Evolutionary conservation across 371 early-diverging fungal genomes (phyloP), one percentile per base, ranked within the genome.

Genomic region (Entomophthora muscae): DNA sequence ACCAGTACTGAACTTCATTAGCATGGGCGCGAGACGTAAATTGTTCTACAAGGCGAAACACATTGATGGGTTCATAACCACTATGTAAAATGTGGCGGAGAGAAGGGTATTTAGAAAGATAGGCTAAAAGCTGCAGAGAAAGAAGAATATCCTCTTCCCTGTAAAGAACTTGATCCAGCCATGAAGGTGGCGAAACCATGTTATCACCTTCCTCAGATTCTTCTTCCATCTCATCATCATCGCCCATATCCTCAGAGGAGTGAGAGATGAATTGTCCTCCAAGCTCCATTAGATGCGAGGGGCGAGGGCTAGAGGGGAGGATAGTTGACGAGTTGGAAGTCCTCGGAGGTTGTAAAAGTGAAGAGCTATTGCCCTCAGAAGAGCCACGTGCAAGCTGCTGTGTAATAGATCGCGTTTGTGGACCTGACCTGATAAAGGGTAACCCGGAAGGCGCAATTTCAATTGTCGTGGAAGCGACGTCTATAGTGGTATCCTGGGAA

Each of bases 111-210:
- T 94, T 94, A 56, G 85, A 84, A 13, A 92, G 76, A 67, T 87
- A 89, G 32, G 91, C 92, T 10, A 91, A 75, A 24, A 94, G 74
- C 71, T 91, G 90, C 64, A 89, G 72, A 0, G 89, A 83, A 33
- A 89, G 75, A n/a, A 90, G 75, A 24, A 92, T 83, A 64, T 93
- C 89, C 68, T 89, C 88, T 67, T 84, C 85, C 31, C 89, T 81
- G 63, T 81, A 86, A 69, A 84, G 83, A 62, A 79, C 74, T 33
- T 80, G 75, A 57, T 82, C 79, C 23, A 78, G 73, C 53, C 58
- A 71, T 68, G 53, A 68, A n/a, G 61, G 56, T 53, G 42, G 68
- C 67, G 68, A 62, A 68, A 70, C 65, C 66, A 1, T 66, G 63
- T 66, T 68, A 65, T 61, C 64, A 64, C 23, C n/a, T 54, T 52